phyloP scores from a whole-genome alignment of 495 filamentous ascomycete species.

The Durotheca rogersii region DNA sequence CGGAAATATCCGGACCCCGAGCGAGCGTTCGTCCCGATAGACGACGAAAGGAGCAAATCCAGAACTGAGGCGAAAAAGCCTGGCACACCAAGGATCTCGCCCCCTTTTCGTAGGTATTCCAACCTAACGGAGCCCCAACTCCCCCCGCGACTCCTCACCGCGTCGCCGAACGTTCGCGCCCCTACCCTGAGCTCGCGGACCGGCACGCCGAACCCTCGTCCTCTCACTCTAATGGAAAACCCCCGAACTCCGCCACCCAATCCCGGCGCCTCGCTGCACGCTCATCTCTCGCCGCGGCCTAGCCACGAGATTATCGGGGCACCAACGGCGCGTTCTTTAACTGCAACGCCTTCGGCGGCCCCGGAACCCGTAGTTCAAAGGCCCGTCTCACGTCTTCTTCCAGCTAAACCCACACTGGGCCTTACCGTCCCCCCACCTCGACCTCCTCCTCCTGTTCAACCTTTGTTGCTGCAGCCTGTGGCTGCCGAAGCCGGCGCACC shows the following conservation, averaged over 20 bases:
- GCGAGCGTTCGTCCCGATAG: conserved; percentile 40
- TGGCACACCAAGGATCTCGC: conserved; percentile 13
- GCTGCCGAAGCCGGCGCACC: conserved; percentile 5
- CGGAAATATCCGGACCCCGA: conserved; percentile 41
- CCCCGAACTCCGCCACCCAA: conserved; percentile 14
- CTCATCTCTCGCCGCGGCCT: conserved; percentile 19
- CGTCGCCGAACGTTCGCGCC: no score
- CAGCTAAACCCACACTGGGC: conserved; percentile 14
- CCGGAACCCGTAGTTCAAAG: conserved; percentile 7
- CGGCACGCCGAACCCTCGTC: conserved; percentile 4
- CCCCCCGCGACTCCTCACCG: conserved; percentile 2
- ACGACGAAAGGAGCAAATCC: conserved; percentile 34
- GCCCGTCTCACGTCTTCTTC: conserved; percentile 17
- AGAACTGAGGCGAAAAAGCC: conserved; percentile 15
- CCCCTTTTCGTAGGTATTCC: conserved; percentile 12
- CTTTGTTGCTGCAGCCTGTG: conserved; percentile 23
- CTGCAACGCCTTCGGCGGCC: conserved; percentile 16
- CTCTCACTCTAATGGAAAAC: background rate
- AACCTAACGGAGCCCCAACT: conserved; percentile 8
- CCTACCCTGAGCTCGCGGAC: conserved; percentile 18
- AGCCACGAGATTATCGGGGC: conserved; percentile 42
- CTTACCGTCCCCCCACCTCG: conserved; percentile 23
- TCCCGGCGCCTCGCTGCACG: conserved; percentile 21
- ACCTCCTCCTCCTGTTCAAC: conserved; percentile 10
- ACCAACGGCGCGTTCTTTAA: conserved; percentile 42